Evolutionary conservation across 305 asterid genomes (phyloP).

Genomic region (Withania somnifera): DNA sequence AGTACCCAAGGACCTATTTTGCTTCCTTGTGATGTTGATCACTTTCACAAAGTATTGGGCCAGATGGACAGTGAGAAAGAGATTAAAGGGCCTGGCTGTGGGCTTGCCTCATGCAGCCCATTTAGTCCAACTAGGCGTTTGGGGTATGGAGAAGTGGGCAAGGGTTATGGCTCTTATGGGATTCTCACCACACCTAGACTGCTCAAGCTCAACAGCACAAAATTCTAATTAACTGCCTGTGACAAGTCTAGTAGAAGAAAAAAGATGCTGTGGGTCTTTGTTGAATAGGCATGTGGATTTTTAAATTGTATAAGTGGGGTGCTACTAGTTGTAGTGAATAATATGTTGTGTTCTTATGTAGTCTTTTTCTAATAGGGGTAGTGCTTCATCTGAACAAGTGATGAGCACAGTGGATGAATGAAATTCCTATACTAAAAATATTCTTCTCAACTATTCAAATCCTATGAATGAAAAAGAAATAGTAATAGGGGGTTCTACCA

Average conservation of each 20-base stretch:
- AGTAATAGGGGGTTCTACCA: neutral
- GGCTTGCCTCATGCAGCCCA: constrained; percentile 30
- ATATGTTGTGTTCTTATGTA: neutral
- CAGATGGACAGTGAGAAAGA: constrained; percentile 29
- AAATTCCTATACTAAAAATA: neutral
- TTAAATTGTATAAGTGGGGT: neutral
- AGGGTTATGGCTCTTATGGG: constrained; percentile 16
- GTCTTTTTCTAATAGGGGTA: neutral
- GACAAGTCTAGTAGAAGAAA: neutral
- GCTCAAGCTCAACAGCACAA: constrained; percentile 16
- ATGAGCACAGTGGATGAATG: neutral
- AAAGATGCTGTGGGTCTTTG: neutral
- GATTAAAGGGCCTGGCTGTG: neutral
- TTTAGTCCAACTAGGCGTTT: constrained; percentile 26
- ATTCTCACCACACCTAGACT: constrained; percentile 27
- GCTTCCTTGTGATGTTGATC: constrained; percentile 59
- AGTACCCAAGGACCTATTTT: constrained; percentile 41
- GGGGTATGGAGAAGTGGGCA: constrained; percentile 12
- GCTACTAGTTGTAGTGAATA: neutral
- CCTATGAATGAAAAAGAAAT: neutral
- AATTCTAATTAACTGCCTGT: neutral
- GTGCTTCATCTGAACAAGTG: neutral
- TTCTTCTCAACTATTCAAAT: fast-evolving
- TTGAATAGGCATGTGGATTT: neutral
- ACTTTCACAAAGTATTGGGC: constrained; percentile 36